Evolutionary conservation across 495 filamentous ascomycete genomes (phyloP).

Genomic region (Podospora pseudoanserina): DNA sequence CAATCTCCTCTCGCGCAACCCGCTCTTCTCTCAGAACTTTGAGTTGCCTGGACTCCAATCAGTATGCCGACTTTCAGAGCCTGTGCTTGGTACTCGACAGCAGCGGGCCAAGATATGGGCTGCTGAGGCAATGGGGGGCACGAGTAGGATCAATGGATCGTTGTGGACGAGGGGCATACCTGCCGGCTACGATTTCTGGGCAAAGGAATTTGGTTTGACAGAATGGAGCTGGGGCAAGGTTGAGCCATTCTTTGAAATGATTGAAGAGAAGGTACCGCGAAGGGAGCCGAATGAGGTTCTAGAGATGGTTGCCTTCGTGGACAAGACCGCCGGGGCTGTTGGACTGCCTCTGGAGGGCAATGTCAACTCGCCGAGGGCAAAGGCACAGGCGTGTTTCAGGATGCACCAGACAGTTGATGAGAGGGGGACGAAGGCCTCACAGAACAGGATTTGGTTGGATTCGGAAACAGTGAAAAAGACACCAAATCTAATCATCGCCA

Average conservation of each 20-base stretch:
- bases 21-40: slow-evolving; percentile 25
- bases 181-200: slow-evolving; percentile 26
- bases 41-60: slow-evolving; percentile 19
- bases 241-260: slow-evolving; percentile 29
- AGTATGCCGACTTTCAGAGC: slow-evolving; percentile 24
- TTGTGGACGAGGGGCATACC: slow-evolving; percentile 28
- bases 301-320: neutral
- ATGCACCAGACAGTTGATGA: slow-evolving; percentile 26
- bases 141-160: slow-evolving; percentile 29
- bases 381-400: slow-evolving; percentile 22
- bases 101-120: slow-evolving; percentile 21
- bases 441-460: slow-evolving; percentile 23
- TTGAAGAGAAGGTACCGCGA: slow-evolving; percentile 13
- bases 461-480: neutral
- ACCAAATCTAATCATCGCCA: neutral
- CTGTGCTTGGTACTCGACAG: slow-evolving; percentile 15
- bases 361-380: neutral
- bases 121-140: slow-evolving; percentile 28
- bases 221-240: slow-evolving; percentile 32
- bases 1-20: slow-evolving; percentile 28
- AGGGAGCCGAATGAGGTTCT: neutral
- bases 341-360: neutral
- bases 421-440: slow-evolving; percentile 19
- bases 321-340: neutral
- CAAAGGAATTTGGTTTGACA: slow-evolving; percentile 21